These are phyloP conservation scores for Septoria petroselini DNA, from an alignment of 2,329 filamentous ascomycete genomes.

Conservation along the genomic window DNA sequence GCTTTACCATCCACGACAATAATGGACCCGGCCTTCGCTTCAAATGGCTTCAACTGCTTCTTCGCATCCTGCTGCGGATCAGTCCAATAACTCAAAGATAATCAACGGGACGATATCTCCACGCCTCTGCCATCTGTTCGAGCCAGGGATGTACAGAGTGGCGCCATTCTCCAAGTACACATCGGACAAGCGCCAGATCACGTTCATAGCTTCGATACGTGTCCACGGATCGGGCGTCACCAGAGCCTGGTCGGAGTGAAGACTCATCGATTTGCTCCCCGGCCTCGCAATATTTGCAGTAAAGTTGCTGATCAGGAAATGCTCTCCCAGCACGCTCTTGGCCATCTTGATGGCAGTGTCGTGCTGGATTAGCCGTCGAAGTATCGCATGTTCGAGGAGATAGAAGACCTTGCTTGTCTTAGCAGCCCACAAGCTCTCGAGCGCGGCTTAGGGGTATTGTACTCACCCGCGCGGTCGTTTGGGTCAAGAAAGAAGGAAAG, in stretches of 20 bases:
- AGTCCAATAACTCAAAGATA: no score
- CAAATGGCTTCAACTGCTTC: slow-evolving; percentile 12
- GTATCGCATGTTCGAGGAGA: slow-evolving; percentile 11
- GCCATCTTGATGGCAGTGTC: slow-evolving; percentile 13
- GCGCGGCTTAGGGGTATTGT: no score
- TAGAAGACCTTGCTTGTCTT: slow-evolving; percentile 13
- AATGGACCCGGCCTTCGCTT: slow-evolving; percentile 18
- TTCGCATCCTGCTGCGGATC: slow-evolving; percentile 11
- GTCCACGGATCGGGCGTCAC: slow-evolving; percentile 16
- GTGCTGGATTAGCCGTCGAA: slow-evolving; percentile 14
- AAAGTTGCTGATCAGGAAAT: slow-evolving; percentile 18
- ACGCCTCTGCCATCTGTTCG: slow-evolving; percentile 12
- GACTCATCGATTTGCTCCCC: slow-evolving; percentile 13
- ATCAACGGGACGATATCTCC: no score
- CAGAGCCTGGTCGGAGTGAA: slow-evolving; percentile 14
- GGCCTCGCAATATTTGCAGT: slow-evolving; percentile 18
- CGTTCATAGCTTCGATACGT: slow-evolving; percentile 9
- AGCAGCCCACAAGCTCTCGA: no score
- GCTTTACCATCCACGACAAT: slow-evolving; percentile 20
- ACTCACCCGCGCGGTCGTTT: slow-evolving; percentile 8
- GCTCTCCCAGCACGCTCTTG: slow-evolving; percentile 12
- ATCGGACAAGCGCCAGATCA: slow-evolving; percentile 17
- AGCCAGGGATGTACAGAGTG: slow-evolving; percentile 15
- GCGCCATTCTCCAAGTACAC: slow-evolving; percentile 16
- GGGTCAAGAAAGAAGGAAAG: slow-evolving; percentile 15